Conservation (phyloP, 139 green algal genomes). For the Pycnococcus provasolii region DNA sequence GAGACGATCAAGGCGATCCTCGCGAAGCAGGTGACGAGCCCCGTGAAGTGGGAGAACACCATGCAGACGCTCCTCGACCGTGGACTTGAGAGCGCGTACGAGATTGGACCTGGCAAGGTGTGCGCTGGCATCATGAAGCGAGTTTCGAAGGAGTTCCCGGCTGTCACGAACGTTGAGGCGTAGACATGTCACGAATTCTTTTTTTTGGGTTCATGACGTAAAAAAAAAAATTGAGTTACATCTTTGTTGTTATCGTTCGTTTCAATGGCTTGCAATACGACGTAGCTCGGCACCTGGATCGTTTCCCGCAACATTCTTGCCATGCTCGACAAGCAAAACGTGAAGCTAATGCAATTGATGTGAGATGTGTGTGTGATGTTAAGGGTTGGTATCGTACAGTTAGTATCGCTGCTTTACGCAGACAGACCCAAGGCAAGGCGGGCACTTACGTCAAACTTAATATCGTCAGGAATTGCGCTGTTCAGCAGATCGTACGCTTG, state of each 20-base stretch:
- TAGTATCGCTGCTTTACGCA: background rate
- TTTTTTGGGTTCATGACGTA: too few species aligned
- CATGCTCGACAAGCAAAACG: slow-evolving; percentile 62
- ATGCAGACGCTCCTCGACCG: slow-evolving; percentile 71
- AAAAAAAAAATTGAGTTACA: too few species aligned
- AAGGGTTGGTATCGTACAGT: background rate
- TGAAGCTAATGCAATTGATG: slow-evolving; percentile 33
- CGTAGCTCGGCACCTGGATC: background rate
- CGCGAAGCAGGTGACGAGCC: slow-evolving; percentile 77
- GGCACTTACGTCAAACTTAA: slow-evolving; percentile 31
- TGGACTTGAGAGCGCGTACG: slow-evolving; percentile 72
- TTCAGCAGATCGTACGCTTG: slow-evolving; percentile 64
- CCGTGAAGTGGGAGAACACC: slow-evolving; percentile 91
- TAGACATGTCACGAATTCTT: background rate
- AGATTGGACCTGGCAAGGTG: slow-evolving; percentile 66
- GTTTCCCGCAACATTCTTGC: slow-evolving; percentile 45
- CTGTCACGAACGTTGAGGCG: background rate
- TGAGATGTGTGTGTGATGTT: slow-evolving; percentile 36
- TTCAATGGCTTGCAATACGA: too few species aligned
- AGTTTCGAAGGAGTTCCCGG: slow-evolving; percentile 33
- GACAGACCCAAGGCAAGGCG: background rate
- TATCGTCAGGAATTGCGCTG: slow-evolving; percentile 39
- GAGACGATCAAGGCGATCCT: slow-evolving; percentile 82
- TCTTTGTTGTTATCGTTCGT: too few species aligned
- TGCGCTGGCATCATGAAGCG: slow-evolving; percentile 94